Percentiles rank a stretch among this genome's conserved stretches.
Evolutionary conservation across 2,329 filamentous ascomycete genomes (phyloP).

Genomic region (Scedosporium boydii): DNA sequence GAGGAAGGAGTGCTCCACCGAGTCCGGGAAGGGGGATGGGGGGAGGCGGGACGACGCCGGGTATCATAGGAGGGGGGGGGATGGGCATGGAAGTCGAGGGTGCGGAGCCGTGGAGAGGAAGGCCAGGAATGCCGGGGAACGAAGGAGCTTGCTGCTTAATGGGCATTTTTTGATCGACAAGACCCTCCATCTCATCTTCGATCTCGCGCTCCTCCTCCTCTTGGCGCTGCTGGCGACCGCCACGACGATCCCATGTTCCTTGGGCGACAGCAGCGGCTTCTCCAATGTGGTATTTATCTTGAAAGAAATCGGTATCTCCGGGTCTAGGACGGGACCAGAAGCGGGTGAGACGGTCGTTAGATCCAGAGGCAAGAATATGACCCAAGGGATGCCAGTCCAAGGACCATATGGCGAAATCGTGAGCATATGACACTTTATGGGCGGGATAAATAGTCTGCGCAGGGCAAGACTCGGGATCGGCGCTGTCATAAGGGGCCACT

Average conservation of each 20-base stretch:
- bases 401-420: slow-evolving; percentile 95
- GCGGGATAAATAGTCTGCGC: slow-evolving; percentile 89
- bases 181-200: slow-evolving; percentile 85
- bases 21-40: slow-evolving; percentile 43
- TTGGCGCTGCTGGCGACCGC: slow-evolving; percentile 66
- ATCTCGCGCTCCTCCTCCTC: slow-evolving; percentile 91
- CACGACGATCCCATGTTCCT: slow-evolving; percentile 84
- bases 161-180: slow-evolving; percentile 83
- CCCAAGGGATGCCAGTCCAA: slow-evolving; percentile 96
- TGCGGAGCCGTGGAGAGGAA: slow-evolving; percentile 29
- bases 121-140: slow-evolving; percentile 51
- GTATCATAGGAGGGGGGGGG: slow-evolving; percentile 28
- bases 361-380: slow-evolving; percentile 89
- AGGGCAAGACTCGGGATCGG: slow-evolving; percentile 69
- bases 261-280: slow-evolving; percentile 87
- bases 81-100: slow-evolving; percentile 3
- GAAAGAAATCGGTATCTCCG: slow-evolving; percentile 74
- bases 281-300: slow-evolving; percentile 91
- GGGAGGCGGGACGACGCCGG: slow-evolving; percentile 38
- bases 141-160: slow-evolving; percentile 37
- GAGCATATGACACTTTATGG: slow-evolving; percentile 77
- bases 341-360: slow-evolving; percentile 90
- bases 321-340: slow-evolving; percentile 93
- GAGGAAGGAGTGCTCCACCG: slow-evolving; percentile 35
- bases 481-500: slow-evolving; percentile 73